Evolutionary conservation across 1,139 yeast genomes (phyloP), one percentile per base, ranked within the genome.

Genomic region (Hansenula lynferdii): DNA sequence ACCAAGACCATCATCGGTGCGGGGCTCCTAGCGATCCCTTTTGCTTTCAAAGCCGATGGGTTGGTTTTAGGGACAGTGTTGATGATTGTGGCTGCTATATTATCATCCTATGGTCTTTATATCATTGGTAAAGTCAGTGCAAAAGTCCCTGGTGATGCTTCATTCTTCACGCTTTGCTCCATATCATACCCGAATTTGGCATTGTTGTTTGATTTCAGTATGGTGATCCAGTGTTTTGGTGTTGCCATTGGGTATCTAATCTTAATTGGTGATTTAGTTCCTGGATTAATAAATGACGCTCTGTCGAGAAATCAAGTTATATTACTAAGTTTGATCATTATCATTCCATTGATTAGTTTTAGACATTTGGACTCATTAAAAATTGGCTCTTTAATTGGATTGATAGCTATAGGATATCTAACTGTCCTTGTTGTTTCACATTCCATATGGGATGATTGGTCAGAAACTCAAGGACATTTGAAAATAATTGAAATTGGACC

Each of bases 11-110:
- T 84, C 41, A 71, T 82, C 15, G 96, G 97, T 4, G 96, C 98
- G 0, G 98, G 98, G 0, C 74, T 92, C 49, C 73, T 92, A 41
- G 96, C 97, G 14, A 82, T 94, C 69, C 97, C 98, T 1, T 82
- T 75, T 53, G 95, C 97, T 0, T 83, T 85, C 59, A 71, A 79
- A 40, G 78, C 90, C n/a, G 95, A 90, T 57, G 96, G 97, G 3
- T 60, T 89, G 3, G 49, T 81, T 2, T 63, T 82, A 25, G 98
- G 97, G 0, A 56, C 77, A 0, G 41, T 74, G 10, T 72, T 89
- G 36, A 74, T 89, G 12, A 18, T 81, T 1, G 44, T 86, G 12
- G 95, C 96, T 0, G 97, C 94, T 0, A 24, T 75, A 3, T 76
- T 96, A 0, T 80, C 96, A 2, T 86, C 85, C 0, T 75, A 73